A percentile compares a stretch with the other conserved stretches of the same genome.
Conservation (phyloP, 2,329 filamentous ascomycete genomes). For the Talaromyces sp. region DNA sequence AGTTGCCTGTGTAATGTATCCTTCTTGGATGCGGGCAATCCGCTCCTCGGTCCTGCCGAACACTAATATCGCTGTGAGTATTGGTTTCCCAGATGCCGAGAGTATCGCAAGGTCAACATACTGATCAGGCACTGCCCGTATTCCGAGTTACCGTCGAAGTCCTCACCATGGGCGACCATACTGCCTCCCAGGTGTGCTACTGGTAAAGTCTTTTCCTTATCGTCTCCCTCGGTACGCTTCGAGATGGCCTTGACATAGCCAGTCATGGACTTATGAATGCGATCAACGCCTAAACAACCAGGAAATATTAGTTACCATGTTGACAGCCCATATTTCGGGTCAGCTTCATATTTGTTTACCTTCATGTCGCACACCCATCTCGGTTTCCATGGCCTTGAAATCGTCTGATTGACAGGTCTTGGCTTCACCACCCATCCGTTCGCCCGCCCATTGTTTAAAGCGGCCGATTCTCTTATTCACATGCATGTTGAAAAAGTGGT, state of each 20-base stretch:
- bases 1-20: conserved; percentile 75
- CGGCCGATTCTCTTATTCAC: conserved; percentile 89
- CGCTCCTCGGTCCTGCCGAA: conserved; percentile 87
- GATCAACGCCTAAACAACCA: conserved; percentile 73
- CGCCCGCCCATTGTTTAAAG: conserved; percentile 96
- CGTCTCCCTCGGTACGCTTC: conserved; percentile 80
- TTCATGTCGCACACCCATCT: conserved; percentile 87
- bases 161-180: conserved; percentile 88
- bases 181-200: conserved; percentile 77
- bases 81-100: not conserved
- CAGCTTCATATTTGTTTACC: conserved; percentile 55
- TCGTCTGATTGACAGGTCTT: conserved; percentile 87
- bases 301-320: not conserved
- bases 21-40: conserved; percentile 81
- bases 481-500: conserved; percentile 52
- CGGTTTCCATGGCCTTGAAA: conserved; percentile 84
- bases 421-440: conserved; percentile 90
- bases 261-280: conserved; percentile 82
- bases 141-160: conserved; percentile 87
- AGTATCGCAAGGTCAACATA: conserved; percentile 42
- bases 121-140: conserved; percentile 83
- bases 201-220: conserved; percentile 84
- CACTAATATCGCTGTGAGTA: conserved; percentile 46
- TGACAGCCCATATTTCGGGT: not conserved
- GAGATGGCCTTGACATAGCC: conserved; percentile 85